These are phyloP conservation scores for Tetradesmus obliquus DNA, from an alignment of 139 green algal species.

Conservation along the genomic window DNA sequence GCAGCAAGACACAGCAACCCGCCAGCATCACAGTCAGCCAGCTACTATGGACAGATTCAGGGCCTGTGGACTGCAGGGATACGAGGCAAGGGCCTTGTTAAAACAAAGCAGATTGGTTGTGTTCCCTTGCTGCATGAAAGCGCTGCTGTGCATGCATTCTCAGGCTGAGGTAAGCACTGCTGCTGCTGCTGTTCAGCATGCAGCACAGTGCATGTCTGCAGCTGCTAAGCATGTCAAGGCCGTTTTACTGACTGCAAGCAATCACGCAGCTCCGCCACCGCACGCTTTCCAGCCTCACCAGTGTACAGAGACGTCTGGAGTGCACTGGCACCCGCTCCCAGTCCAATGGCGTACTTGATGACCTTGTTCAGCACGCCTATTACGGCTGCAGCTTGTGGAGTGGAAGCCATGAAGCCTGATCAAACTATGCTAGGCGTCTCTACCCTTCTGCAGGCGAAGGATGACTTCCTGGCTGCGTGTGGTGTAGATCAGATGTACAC, in stretches of 20 bases:
- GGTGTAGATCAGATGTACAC: background rate
- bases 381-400: slow-evolving; percentile 42
- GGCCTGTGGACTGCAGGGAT: background rate
- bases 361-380: slow-evolving; percentile 80
- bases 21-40: background rate
- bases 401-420: slow-evolving; percentile 44
- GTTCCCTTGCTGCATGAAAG: background rate
- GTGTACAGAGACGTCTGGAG: slow-evolving; percentile 90
- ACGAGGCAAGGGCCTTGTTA: too few species aligned
- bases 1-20: background rate
- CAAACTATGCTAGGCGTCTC: background rate
- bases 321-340: slow-evolving; percentile 79
- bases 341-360: slow-evolving; percentile 79
- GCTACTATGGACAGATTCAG: background rate
- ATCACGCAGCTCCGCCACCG: too few species aligned
- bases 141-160: background rate
- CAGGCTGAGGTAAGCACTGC: background rate
- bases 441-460: background rate
- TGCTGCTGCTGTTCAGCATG: background rate
- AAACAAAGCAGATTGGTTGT: background rate
- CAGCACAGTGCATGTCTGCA: background rate
- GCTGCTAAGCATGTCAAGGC: background rate
- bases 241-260: background rate
- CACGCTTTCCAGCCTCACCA: slow-evolving; percentile 59
- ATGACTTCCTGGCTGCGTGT: slow-evolving; percentile 6